Base-by-base conservation (phyloP, 2,329 filamentous ascomycete genomes). In the Neonectria magnoliae region DNA sequence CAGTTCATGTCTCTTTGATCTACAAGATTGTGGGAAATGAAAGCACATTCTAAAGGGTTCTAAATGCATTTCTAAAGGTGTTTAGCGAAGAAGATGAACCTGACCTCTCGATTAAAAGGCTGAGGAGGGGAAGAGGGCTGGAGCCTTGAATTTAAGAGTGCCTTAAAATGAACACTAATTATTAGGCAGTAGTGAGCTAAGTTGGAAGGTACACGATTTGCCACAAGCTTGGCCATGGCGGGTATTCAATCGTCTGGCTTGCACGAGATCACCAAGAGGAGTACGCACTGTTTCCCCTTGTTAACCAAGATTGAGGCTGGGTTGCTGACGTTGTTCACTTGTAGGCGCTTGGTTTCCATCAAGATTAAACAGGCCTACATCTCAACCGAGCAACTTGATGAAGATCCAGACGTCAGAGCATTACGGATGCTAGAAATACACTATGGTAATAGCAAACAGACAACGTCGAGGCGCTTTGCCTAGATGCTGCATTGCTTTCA, bases 201-300 rank as follows among this genome's bases (percentile, higher is more conserved):
- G 25, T 25, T 36, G 33, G 11, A 36, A 52, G 62, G 18, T 65
- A 65, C 29, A 65, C 36, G 2, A 56, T 67, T 14, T 20, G 36
- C 1, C 36, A 60, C 42, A 62, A 62, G 16, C 50, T 67, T 9
- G 45, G 57, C 5, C 25, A 50, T 9, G 59, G 65, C 3, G 57
- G 56, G 4, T 66, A 22, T 29, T 66, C 65, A 8, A 63, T 29
- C 5, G 59, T 66, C 16, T 66, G 56, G 65, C 38, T 66, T 3
- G 63, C 60, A 14, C 14, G 22, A n/a, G 62, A 66, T 44, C n/a
- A 13, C 13, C 8, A 57, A 7, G 6, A 42, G 9, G 20, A 41
- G 62, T 63, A 53, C 22, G 33, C 8, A 6, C 3, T 20, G 16
- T 14, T 11, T 8, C 13, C 1, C n/a, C 27, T 7, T n/a, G 7